A percentile compares a stretch with the other conserved stretches of the same genome.
phyloP scores from a whole-genome alignment of 257 asterid genomes.

The Solanum chiquidenum region DNA sequence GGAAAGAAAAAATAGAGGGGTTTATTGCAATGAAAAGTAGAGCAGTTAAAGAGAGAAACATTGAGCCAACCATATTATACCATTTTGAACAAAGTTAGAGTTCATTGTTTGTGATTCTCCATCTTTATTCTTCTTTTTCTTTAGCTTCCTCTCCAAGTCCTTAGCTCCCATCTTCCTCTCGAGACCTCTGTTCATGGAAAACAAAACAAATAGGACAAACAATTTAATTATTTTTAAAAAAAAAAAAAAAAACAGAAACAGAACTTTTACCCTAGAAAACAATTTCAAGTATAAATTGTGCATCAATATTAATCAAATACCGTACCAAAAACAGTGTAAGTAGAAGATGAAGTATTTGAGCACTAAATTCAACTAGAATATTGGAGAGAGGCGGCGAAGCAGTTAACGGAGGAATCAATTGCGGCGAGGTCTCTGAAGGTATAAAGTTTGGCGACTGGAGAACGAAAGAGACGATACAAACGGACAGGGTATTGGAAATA shows the following conservation, averaged over 20 bases:
- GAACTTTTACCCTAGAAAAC: not conserved
- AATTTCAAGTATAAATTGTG: not conserved
- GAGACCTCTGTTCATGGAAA: not conserved
- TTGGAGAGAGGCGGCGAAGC: not conserved
- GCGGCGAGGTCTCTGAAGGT: not conserved
- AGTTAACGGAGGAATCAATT: not conserved
- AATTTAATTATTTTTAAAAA: not conserved
- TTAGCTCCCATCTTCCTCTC: slow-evolving; percentile 18
- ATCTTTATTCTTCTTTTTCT: slow-evolving; percentile 10
- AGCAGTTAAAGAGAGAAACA: not conserved
- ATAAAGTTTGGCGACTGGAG: not conserved
- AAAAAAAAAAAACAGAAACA: not conserved
- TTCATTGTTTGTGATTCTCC: not conserved
- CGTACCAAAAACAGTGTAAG: not conserved
- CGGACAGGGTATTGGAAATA: not conserved
- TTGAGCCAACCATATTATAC: not conserved
- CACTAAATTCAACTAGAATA: not conserved
- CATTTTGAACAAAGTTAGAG: slow-evolving; percentile 1
- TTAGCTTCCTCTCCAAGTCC: slow-evolving; percentile 11
- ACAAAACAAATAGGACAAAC: not conserved
- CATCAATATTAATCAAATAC: not conserved
- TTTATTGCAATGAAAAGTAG: not conserved
- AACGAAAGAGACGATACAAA: not conserved
- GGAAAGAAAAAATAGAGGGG: not conserved
- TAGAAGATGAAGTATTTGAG: not conserved